These are phyloP conservation scores for Chenopodium berlandieri DNA, from an alignment of 148 eudicot genomes.

Conservation along the genomic window DNA sequence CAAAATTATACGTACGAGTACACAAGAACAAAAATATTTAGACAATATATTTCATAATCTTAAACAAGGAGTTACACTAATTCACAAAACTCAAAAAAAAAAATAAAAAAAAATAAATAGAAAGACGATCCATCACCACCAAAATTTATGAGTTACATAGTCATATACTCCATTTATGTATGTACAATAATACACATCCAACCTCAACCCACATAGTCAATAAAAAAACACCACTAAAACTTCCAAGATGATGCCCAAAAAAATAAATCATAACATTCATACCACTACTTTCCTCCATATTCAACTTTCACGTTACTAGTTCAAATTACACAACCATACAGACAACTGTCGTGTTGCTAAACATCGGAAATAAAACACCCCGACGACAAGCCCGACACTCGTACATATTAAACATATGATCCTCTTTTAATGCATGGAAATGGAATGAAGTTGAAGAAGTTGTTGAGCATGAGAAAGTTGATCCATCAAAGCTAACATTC, in stretches of 20 bases:
- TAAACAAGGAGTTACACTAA: too few species aligned
- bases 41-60: too few species aligned
- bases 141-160: background rate
- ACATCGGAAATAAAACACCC: background rate
- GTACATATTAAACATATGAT: background rate
- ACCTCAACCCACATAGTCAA: background rate
- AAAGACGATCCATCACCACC: background rate
- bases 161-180: background rate
- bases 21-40: background rate
- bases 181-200: background rate
- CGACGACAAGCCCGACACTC: too few species aligned
- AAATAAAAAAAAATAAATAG: background rate
- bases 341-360: background rate
- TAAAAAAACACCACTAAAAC: background rate
- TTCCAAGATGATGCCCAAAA: background rate
- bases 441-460: constrained; percentile 9
- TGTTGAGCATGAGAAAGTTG: constrained; percentile 39
- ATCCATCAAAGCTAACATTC: constrained; percentile 40
- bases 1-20: too few species aligned
- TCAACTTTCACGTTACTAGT: background rate
- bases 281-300: background rate
- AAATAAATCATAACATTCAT: background rate
- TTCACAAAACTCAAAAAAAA: too few species aligned
- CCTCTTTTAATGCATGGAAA: background rate
- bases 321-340: background rate